Base-by-base conservation (phyloP, 2,329 filamentous ascomycete genomes). In the Paraphoma sp. region DNA sequence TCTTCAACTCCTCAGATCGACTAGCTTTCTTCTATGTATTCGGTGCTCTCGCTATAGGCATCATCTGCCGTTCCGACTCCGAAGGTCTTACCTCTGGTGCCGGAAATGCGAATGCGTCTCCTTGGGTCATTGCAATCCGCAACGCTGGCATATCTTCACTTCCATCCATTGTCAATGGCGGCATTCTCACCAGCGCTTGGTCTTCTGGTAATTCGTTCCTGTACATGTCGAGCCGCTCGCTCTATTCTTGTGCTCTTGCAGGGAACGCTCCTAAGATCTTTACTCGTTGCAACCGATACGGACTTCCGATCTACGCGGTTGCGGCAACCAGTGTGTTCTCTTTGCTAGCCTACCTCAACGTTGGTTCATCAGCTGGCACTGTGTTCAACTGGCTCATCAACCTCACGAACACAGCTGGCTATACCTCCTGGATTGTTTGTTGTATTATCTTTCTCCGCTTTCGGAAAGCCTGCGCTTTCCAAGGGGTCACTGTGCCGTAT, bases 31-130 rank as follows among this genome's bases (percentile, higher is more conserved):
- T 80, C 62, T 76, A 77, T 64, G 67, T 78, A 57, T 61, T 81
- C 18, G 75, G 74, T 56, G 78, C 84, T 2, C 71, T 86, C 14
- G 75, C 83, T 4, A 82, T 86, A 12, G 85, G 85, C 16, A 78
- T 87, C 68, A 70, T 86, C 9, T 84, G 87, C 6, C 77, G 81
- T 1, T 82, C 79, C 58, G 72, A 77, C 57, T 76, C 79, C 14
- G 64, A 72, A 28, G 63, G 63, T 12, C 63, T 72, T 3, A 70
- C 64, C 3, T 72, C 69, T 2, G 63, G 68, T 8, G 49, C 42
- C 9, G 70, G 70, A 17, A 55, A 56, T 1, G 79, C 77, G 1
- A 63, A 63, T 7, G 73, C 76, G 9, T 83, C 81, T 8, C 83
- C 83, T 1, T 84, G 81, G 70, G 82, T 83, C 42, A 82, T 84